phyloP scores from a whole-genome alignment of 495 filamentous ascomycete genomes.

The Bacidia gigantensis region DNA sequence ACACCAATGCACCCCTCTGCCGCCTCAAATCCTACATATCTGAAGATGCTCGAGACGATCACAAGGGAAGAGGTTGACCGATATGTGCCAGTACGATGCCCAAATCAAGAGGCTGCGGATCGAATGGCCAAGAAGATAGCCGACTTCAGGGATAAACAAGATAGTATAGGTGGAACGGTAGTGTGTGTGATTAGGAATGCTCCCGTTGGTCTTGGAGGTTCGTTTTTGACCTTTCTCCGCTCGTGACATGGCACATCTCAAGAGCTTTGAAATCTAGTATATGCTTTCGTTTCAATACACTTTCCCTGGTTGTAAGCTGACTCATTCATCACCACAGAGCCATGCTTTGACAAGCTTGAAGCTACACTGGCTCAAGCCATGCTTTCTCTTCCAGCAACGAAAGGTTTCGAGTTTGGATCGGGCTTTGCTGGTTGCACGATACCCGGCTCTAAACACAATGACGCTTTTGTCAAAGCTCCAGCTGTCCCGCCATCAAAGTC shows the following conservation, averaged over 20 bases:
- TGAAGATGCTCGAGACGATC: conserved; percentile 58
- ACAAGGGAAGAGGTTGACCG: conserved; percentile 68
- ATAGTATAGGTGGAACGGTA: conserved; percentile 93
- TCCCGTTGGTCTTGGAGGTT: conserved; percentile 73
- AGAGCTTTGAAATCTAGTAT: no score
- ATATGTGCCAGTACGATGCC: conserved; percentile 77
- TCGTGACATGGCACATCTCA: no score
- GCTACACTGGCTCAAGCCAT: conserved; percentile 89
- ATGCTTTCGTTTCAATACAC: no score
- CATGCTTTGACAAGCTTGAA: conserved; percentile 92
- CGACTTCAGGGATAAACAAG: conserved; percentile 49
- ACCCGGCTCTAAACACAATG: conserved; percentile 86
- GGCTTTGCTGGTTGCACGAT: conserved; percentile 69
- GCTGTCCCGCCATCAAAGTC: conserved; percentile 19
- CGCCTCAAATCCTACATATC: conserved; percentile 73
- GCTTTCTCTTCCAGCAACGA: conserved; percentile 93
- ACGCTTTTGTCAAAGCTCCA: conserved; percentile 59
- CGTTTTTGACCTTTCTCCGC: no score
- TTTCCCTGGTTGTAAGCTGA: no score
- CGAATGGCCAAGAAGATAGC: conserved; percentile 74
- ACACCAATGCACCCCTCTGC: conserved; percentile 57
- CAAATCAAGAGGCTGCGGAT: conserved; percentile 44
- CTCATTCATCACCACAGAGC: no score
- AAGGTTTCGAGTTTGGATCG: conserved; percentile 92
- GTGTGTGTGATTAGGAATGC: conserved; percentile 85